Evolutionary conservation across 768 basidiomycete genomes (phyloP).

Genomic region (Chalciporus sphaerocephalus): DNA sequence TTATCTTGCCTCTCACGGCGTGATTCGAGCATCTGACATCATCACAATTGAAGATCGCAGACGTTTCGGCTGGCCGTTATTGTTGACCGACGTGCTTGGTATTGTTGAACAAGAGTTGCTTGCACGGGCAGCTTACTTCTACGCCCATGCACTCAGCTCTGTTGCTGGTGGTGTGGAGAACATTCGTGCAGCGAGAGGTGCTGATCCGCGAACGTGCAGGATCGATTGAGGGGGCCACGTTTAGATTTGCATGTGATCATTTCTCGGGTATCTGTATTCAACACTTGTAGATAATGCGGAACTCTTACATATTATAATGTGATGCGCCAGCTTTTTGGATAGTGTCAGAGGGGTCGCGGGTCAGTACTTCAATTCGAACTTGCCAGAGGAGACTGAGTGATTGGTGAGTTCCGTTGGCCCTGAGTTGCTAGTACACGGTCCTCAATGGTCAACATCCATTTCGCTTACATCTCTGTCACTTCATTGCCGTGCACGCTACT

Average conservation of each 20-base stretch:
- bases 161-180: constrained; percentile 41
- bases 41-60: constrained; percentile 41
- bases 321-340: too few species aligned
- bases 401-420: too few species aligned
- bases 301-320: too few species aligned
- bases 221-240: constrained; percentile 31
- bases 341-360: too few species aligned
- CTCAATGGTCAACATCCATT: too few species aligned
- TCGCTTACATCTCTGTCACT: too few species aligned
- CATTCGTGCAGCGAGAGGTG: constrained; percentile 37
- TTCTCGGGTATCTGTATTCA: neutral
- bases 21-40: constrained; percentile 38
- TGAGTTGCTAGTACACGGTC: too few species aligned
- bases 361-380: too few species aligned
- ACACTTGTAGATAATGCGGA: neutral
- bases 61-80: constrained; percentile 39
- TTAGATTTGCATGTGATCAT: neutral
- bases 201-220: constrained; percentile 35
- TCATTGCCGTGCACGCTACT: too few species aligned
- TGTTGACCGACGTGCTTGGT: constrained; percentile 41
- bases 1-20: constrained; percentile 34
- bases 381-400: too few species aligned
- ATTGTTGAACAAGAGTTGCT: constrained; percentile 43
- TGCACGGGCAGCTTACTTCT: constrained; percentile 36
- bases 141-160: constrained; percentile 41